Conservation (phyloP, 2,329 filamentous ascomycete species). For the Fusarium veterinarium region DNA sequence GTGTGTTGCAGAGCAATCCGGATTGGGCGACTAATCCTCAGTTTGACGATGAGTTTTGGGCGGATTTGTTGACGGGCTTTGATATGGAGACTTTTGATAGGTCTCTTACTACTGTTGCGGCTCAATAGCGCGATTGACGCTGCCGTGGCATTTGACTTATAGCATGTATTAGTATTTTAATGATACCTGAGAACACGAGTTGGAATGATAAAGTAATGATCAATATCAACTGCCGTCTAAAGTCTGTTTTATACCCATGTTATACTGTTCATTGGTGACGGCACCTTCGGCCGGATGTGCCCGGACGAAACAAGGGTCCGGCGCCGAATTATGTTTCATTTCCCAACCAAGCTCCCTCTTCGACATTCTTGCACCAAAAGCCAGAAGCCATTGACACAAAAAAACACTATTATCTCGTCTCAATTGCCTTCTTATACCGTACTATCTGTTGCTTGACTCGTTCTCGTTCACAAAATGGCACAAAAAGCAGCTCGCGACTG, state of each 20-base stretch:
- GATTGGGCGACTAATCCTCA: slow-evolving; percentile 42
- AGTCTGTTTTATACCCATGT: background rate
- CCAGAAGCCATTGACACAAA: background rate
- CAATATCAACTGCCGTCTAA: background rate
- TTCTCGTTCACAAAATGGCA: slow-evolving; percentile 23
- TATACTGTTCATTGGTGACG: background rate
- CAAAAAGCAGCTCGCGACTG: slow-evolving; percentile 48
- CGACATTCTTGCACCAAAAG: background rate
- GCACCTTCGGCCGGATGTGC: background rate
- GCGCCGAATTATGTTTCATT: slow-evolving; percentile 31
- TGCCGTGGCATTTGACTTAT: no score
- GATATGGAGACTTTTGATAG: slow-evolving; percentile 26
- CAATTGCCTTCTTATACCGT: background rate
- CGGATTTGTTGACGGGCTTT: slow-evolving; percentile 41
- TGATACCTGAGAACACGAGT: background rate
- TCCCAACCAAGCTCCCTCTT: slow-evolving; percentile 12
- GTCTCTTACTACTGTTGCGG: background rate
- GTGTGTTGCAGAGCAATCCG: slow-evolving; percentile 2
- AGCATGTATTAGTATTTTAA: background rate
- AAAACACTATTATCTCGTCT: no score
- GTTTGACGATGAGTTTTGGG: slow-evolving; percentile 48
- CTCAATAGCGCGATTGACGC: background rate
- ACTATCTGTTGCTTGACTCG: rapidly evolving
- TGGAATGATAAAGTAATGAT: background rate
- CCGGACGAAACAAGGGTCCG: slow-evolving; percentile 1